Percentiles rank a stretch among this genome's conserved stretches.
These are phyloP conservation scores for Adansonia rubrostipa DNA, from an alignment of 441 rosid species.

Conservation along the genomic window DNA sequence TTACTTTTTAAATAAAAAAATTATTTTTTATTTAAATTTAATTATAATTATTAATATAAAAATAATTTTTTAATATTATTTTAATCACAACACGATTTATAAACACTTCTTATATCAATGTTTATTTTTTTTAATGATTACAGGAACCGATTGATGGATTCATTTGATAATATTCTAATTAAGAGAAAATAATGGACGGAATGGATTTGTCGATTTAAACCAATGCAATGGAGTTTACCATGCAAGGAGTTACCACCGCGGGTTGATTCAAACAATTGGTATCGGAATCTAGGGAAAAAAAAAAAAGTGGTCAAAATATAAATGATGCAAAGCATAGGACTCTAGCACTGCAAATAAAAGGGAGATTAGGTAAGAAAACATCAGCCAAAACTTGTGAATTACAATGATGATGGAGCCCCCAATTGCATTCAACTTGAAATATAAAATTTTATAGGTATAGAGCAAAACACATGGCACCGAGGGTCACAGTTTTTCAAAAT, in stretches of 20 bases:
- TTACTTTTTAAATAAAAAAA: too few species aligned
- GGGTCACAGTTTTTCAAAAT: not conserved
- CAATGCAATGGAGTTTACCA: too few species aligned
- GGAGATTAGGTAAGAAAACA: not conserved
- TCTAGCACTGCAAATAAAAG: not conserved
- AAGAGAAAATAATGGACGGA: too few species aligned
- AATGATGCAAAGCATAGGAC: not conserved
- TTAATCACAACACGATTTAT: too few species aligned
- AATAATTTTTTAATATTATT: too few species aligned
- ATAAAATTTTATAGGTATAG: not conserved
- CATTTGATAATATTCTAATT: too few species aligned
- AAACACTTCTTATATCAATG: too few species aligned
- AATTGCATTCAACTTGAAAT: not conserved
- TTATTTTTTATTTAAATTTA: too few species aligned
- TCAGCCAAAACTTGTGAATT: not conserved
- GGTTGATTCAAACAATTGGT: not conserved
- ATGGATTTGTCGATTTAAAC: too few species aligned
- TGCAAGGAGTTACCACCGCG: not conserved
- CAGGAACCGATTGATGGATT: too few species aligned
- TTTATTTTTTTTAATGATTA: too few species aligned
- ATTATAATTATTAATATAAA: too few species aligned
- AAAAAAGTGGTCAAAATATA: not conserved
- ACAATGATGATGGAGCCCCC: not conserved
- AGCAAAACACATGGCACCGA: not conserved
- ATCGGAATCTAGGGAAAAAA: not conserved